Evolutionary conservation across 805 yeast species (phyloP).

Genomic region (Wickerhamomyces hampshirensis): DNA sequence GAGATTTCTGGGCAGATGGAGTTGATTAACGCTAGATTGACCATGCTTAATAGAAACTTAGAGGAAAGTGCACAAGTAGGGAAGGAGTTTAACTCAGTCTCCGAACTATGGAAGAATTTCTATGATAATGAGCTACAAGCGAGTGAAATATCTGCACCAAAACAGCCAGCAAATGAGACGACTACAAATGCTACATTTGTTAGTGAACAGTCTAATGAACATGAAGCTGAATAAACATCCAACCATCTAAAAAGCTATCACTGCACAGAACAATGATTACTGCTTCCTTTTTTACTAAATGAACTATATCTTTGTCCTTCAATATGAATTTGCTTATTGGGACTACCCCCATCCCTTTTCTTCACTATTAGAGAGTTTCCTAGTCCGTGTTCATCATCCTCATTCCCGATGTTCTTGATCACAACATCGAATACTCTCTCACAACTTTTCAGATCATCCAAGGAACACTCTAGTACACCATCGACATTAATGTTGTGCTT

Average conservation of each 20-base stretch:
- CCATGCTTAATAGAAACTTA: constrained; percentile 60
- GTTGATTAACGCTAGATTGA: constrained; percentile 57
- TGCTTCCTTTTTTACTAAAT: too few species aligned
- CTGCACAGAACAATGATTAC: too few species aligned
- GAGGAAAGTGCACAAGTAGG: constrained; percentile 70
- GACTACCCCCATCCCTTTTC: too few species aligned
- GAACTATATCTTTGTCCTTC: too few species aligned
- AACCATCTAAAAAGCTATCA: too few species aligned
- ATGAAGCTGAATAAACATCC: constrained; percentile 2
- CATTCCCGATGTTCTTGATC: not conserved
- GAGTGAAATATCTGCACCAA: constrained; percentile 11
- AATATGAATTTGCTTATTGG: too few species aligned
- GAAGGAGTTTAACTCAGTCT: constrained; percentile 66
- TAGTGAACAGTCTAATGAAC: not conserved
- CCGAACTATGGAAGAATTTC: constrained; percentile 65
- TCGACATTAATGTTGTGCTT: not conserved
- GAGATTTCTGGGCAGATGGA: constrained; percentile 60
- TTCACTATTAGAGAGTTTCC: too few species aligned
- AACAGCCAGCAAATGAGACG: constrained; percentile 3
- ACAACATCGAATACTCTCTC: not conserved
- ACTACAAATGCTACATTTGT: too few species aligned
- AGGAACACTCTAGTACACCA: not conserved
- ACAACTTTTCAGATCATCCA: not conserved
- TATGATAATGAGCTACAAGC: constrained; percentile 46
- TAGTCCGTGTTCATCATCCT: not conserved